A percentile compares a stretch with the other conserved stretches of the same genome.
Evolutionary conservation across 371 early-diverging fungal species (phyloP).

Genomic region (Mucor piriformis): DNA sequence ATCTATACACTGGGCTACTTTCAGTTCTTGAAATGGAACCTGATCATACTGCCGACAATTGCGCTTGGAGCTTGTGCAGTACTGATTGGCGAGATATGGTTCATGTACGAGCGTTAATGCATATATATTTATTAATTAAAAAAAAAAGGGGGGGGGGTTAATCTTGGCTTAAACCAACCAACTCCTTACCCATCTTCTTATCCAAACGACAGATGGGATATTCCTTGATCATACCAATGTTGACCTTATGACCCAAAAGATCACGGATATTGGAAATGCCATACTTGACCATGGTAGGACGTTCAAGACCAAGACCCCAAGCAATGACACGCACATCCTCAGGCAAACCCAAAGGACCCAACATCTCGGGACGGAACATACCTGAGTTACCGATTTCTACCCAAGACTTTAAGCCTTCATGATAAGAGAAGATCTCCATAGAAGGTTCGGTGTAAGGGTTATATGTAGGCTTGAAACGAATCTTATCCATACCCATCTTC

Average conservation of each 20-base stretch:
- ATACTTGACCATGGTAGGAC: constrained; percentile 99
- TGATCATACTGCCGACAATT: constrained; percentile 61
- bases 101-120: constrained; percentile 29
- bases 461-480: constrained; percentile 99
- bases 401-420: constrained; percentile 94
- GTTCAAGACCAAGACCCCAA: constrained; percentile 99
- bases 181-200: constrained; percentile 77
- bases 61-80: constrained; percentile 52
- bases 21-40: constrained; percentile 65
- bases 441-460: constrained; percentile 99
- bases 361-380: constrained; percentile 99
- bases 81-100: constrained; percentile 55
- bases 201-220: constrained; percentile 90
- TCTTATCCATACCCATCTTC: constrained; percentile 94
- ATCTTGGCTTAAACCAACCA: constrained; percentile 51
- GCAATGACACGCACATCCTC: constrained; percentile 98
- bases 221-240: constrained; percentile 91
- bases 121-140: background rate
- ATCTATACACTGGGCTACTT: constrained; percentile 57
- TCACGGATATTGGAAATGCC: constrained; percentile 97
- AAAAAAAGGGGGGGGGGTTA: constrained; percentile 1
- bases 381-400: constrained; percentile 99
- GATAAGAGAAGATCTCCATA: constrained; percentile 99
- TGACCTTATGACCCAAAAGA: constrained; percentile 98
- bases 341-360: constrained; percentile 95